Base-by-base conservation (phyloP, 2,329 filamentous ascomycete genomes). In the Neonectria neomacrospora region DNA sequence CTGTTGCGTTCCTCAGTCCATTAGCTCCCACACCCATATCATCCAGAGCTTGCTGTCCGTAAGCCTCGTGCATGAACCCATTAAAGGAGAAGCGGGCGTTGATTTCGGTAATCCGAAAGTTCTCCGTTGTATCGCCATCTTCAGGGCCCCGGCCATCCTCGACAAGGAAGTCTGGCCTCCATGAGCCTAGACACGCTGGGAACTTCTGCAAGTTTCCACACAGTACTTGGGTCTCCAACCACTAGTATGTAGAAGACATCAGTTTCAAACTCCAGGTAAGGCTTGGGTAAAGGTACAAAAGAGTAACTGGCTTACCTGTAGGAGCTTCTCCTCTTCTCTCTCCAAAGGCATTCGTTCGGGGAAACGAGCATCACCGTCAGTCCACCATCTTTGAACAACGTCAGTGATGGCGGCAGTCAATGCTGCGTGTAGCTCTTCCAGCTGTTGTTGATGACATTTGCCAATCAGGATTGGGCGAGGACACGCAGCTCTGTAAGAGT, bases 11-110 rank as follows among this genome's bases (percentile, higher is more conserved):
- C 0, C 66, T 44, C 0, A 78, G 63, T 2, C 58, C 62, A 28
- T 41, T 50, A 9, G 51, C 10, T 7, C 30, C 61, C 14, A 66
- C 48, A 10, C 61, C 61, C 47, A 67, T 64, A 7, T 41, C 44
- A 14, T 74, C 67, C 1, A 79, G 58, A 7, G 69, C 74, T 20
- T 72, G 37, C 8, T 79, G 75, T 0, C 76, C 77, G 30, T 76
- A 74, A 0, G 68, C 64, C 16, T 66, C 60, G 34, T 77, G 69
- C 66, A 79, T 59, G 28, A 76, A 78, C 0, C 77, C 78, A 45
- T 81, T 81, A 59, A 80, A 80, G 11, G 73, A 70, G 53, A 81
- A 81, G 0, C 80, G 74, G 1, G 77, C 79, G 51, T 81, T 81
- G 37, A 81, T 80, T 22, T 81, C 80, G 2, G 78, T 79, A 6